phyloP scores from a whole-genome alignment of 495 filamentous ascomycete species.

The Clohesyomyces aquaticus region DNA sequence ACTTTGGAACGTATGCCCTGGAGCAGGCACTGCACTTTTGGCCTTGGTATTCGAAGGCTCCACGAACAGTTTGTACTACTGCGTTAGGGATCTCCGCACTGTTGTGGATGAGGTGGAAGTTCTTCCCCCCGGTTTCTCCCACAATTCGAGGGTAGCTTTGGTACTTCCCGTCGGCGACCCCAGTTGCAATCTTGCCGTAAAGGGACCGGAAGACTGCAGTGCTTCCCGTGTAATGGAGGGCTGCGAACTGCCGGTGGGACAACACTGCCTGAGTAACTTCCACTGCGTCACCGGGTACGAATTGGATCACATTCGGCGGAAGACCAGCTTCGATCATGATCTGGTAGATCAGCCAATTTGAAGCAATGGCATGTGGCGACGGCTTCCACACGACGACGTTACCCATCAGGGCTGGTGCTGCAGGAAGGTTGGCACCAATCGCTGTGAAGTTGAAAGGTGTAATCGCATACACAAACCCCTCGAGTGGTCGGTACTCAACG shows the following conservation, averaged over 20 bases:
- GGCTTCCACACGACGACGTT: conserved; percentile 54
- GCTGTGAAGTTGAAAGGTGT: conserved; percentile 54
- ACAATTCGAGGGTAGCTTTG: conserved; percentile 50
- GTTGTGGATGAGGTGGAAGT: conserved; percentile 50
- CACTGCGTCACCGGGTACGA: conserved; percentile 50
- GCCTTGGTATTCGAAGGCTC: conserved; percentile 52
- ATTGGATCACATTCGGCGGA: conserved; percentile 51
- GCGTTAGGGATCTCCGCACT: conserved; percentile 48
- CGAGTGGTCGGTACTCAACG: conserved; percentile 50
- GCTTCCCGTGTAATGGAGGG: conserved; percentile 50
- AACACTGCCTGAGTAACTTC: conserved; percentile 48
- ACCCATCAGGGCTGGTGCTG: conserved; percentile 50
- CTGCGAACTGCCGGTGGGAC: conserved; percentile 47
- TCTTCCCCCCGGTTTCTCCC: conserved; percentile 53
- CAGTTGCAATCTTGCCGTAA: conserved; percentile 48
- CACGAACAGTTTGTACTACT: conserved; percentile 50
- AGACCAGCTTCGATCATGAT: conserved; percentile 51
- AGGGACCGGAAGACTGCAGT: conserved; percentile 49
- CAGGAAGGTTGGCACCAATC: conserved; percentile 49
- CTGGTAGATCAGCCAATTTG: conserved; percentile 49
- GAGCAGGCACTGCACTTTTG: conserved; percentile 51
- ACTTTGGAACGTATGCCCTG: conserved; percentile 47
- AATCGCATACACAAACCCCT: conserved; percentile 53
- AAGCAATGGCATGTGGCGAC: conserved; percentile 47
- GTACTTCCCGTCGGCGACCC: conserved; percentile 47